Conservation (phyloP, 1,284 basidiomycete species). For the Rhodotorula glutinis region DNA sequence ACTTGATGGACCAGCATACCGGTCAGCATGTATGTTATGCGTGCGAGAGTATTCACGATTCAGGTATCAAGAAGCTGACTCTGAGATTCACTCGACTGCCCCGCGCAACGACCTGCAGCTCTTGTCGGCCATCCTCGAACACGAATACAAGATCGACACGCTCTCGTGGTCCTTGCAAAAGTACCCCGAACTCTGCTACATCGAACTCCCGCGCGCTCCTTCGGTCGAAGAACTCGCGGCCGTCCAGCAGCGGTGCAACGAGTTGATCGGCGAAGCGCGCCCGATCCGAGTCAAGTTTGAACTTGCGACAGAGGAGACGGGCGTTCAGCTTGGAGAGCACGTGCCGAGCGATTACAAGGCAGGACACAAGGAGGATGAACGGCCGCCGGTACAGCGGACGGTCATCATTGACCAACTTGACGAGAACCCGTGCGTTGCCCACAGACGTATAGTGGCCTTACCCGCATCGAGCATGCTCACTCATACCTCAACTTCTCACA, state of each 20-base stretch:
- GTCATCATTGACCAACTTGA: slow-evolving; percentile 77
- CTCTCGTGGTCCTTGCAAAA: slow-evolving; percentile 64
- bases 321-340: slow-evolving; percentile 49
- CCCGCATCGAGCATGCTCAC: too few relatives aligned
- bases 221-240: slow-evolving; percentile 61
- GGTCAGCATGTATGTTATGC: slow-evolving; percentile 39
- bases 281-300: slow-evolving; percentile 65
- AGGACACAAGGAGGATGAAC: slow-evolving; percentile 46
- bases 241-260: slow-evolving; percentile 67
- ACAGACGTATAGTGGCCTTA: neutral
- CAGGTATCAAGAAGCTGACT: neutral
- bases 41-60: too few relatives aligned
- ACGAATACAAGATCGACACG: slow-evolving; percentile 65
- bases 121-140: slow-evolving; percentile 75
- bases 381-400: slow-evolving; percentile 62
- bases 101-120: slow-evolving; percentile 50
- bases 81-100: slow-evolving; percentile 69
- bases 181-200: slow-evolving; percentile 65
- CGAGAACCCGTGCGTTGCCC: slow-evolving; percentile 63
- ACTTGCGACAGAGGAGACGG: slow-evolving; percentile 56
- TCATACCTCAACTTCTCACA: too few relatives aligned
- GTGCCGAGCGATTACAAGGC: slow-evolving; percentile 68
- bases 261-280: slow-evolving; percentile 50
- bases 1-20: slow-evolving; percentile 49
- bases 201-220: slow-evolving; percentile 71